A percentile compares a stretch with the other conserved stretches of the same genome.
Evolutionary conservation across 768 basidiomycete species (phyloP).

Genomic region (Hebeloma cylindrosporum): DNA sequence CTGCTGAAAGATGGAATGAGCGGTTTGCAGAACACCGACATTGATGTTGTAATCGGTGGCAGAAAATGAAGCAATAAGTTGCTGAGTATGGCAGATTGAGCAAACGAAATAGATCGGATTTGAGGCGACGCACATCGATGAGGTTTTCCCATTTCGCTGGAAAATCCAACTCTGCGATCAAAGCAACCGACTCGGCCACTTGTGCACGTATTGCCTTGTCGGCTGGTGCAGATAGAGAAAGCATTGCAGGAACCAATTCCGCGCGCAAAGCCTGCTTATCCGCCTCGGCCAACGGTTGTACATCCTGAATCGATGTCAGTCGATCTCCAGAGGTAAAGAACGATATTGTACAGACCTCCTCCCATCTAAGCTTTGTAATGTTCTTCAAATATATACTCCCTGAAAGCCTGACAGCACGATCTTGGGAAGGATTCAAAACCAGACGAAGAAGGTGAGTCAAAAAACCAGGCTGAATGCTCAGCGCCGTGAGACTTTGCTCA

Average conservation of each 20-base stretch:
- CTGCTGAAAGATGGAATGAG: conserved; percentile 92
- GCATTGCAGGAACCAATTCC: conserved; percentile 90
- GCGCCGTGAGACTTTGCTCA: conserved; percentile 68
- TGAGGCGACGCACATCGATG: conserved; percentile 78
- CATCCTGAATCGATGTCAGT: conserved; percentile 53
- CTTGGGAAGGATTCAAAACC: conserved; percentile 65
- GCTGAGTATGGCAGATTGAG: conserved; percentile 43
- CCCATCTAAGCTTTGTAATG: conserved; percentile 83
- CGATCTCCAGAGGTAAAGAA: conserved; percentile 1
- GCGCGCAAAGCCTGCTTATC: conserved; percentile 75
- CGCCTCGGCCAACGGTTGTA: conserved; percentile 61
- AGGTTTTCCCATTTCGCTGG: conserved; percentile 86
- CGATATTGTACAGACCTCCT: conserved; percentile 56
- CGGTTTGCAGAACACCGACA: conserved; percentile 87
- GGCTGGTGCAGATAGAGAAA: conserved; percentile 69
- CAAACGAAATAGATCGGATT: conserved; percentile 1
- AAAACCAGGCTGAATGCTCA: conserved; percentile 77
- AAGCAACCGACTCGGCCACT: conserved; percentile 89
- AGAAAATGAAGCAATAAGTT: conserved; percentile 85
- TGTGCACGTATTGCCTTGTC: conserved; percentile 79
- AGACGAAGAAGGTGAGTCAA: conserved; percentile 75
- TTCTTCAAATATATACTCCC: conserved; percentile 94
- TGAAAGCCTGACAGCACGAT: conserved; percentile 74
- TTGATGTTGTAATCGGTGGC: conserved; percentile 81
- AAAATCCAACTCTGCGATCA: conserved; percentile 92